Evolutionary conservation across 1,139 yeast genomes (phyloP).

Genomic region (Blastobotrys malaysiensis): DNA sequence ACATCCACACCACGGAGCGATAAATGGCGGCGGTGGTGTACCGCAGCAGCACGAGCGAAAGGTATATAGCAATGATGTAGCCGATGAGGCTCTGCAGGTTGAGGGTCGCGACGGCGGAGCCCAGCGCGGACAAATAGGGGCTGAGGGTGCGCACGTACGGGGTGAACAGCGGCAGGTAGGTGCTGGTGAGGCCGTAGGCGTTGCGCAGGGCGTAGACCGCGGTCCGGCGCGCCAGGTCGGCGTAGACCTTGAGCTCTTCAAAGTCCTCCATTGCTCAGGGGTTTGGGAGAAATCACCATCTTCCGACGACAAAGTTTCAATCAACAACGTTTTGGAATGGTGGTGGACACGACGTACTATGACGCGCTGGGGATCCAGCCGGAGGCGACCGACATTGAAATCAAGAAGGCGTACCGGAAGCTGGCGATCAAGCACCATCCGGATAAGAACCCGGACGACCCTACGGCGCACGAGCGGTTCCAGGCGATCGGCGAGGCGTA

Average conservation of each 20-base stretch:
- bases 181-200: not conserved
- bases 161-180: not conserved
- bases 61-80: slow-evolving; percentile 20
- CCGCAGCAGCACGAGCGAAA: slow-evolving; percentile 27
- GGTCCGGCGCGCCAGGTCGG: not conserved
- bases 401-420: slow-evolving; percentile 89
- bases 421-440: slow-evolving; percentile 90
- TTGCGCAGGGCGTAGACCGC: not conserved
- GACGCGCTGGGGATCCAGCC: slow-evolving; percentile 65
- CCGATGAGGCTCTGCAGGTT: slow-evolving; percentile 10
- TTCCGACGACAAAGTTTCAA: not conserved
- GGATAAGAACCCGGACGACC: slow-evolving; percentile 89
- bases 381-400: slow-evolving; percentile 73
- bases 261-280: not conserved
- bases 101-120: not conserved
- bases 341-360: slow-evolving; percentile 88
- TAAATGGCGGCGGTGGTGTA: slow-evolving; percentile 29
- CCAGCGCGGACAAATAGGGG: not conserved
- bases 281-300: not conserved
- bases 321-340: slow-evolving; percentile 48
- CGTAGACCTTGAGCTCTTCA: not conserved
- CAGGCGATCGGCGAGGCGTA: slow-evolving; percentile 41
- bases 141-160: not conserved
- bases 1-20: slow-evolving; percentile 21
- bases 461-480: slow-evolving; percentile 62